Evolutionary conservation across 2,329 filamentous ascomycete genomes (phyloP).

Genomic region (Mycosphaerella arachidis): DNA sequence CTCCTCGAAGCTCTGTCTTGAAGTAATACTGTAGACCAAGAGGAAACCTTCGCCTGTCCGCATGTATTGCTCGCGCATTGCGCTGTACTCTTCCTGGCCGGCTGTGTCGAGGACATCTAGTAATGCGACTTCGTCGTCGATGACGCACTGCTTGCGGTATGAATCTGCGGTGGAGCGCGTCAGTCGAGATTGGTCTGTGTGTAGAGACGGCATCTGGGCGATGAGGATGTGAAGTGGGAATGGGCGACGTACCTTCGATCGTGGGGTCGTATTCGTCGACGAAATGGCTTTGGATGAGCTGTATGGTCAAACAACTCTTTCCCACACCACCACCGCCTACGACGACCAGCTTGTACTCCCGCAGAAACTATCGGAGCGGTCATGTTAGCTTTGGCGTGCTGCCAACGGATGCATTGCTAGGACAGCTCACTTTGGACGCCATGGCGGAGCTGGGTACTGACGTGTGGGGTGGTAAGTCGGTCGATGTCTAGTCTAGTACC

Average conservation of each 20-base stretch:
- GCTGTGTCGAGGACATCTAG: constrained; percentile 98
- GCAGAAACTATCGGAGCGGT: constrained; percentile 42
- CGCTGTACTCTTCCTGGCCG: constrained; percentile 97
- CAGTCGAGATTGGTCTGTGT: constrained; percentile 5
- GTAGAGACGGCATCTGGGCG: not conserved
- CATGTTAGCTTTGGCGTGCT: constrained; percentile 7
- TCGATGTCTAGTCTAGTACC: not conserved
- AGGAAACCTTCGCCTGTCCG: constrained; percentile 96
- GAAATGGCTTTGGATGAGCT: constrained; percentile 78
- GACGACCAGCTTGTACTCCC: constrained; percentile 66
- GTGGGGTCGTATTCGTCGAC: constrained; percentile 99
- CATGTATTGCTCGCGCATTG: constrained; percentile 99
- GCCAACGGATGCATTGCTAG: constrained; percentile 1
- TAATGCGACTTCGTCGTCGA: constrained; percentile 95
- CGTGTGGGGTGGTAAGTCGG: constrained; percentile 1
- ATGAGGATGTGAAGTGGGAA: constrained; percentile 1
- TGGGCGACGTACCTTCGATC: constrained; percentile 73
- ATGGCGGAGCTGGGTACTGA: constrained; percentile 20
- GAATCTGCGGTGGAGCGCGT: constrained; percentile 64
- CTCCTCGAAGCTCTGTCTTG: constrained; percentile 94
- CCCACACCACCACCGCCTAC: constrained; percentile 97
- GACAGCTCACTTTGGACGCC: constrained; percentile 32
- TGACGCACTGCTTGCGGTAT: constrained; percentile 99
- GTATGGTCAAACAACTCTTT: constrained; percentile 98
- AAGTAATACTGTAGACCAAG: constrained; percentile 97